Base-by-base conservation (phyloP, 352 stramenopile genomes). In the Globisporangium nagaii region DNA sequence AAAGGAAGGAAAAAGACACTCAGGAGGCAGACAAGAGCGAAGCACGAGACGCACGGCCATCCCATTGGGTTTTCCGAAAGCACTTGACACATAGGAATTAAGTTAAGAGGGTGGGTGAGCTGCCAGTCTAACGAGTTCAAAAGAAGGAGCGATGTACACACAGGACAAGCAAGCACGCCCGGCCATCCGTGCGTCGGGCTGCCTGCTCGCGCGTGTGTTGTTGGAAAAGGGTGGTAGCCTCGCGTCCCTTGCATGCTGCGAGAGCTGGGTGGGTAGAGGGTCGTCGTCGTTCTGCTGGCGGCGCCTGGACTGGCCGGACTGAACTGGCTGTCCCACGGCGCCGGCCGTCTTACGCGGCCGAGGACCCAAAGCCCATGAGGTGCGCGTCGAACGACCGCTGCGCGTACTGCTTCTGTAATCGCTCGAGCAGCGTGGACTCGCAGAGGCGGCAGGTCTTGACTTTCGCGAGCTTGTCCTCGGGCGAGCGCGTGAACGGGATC, bases 361-460 rank as follows among this genome's bases (percentile, higher is more conserved):
- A 22, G 9, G 42, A 43, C 19, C 73, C 63, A 50, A 87, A 73
- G 40, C 74, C 71, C 65, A 81, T 72, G 31, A 73, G 58, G 57
- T 87, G 73, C 63, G 74, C 66, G 55, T 89, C 76, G 39, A 87
- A 78, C 32, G 69, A 45, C 30, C 73, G 68, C 55, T 81, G 70
- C 27, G 74, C 68, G 30, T 68, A 56, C 30, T 71, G 65, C 51
- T 84, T 87, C 55, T 71, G 70, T 44, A 77, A 68, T 31, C 70
- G 72, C 49, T 91, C 81, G 22, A 73, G 52, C 20, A 91, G 75
- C 13, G 86, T 53, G 5, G 71, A 63, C 49, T 86, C 78, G 57
- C 81, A 91, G 15, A 80, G 48, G 20, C 70, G 75, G 36, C 81
- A 91, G 3, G 68, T 86, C 66, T 84, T 84, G 48, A 75, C 70